Conservation (phyloP, 225 moss, liverwort and hornwort species). For the Sphagnum contortum region DNA sequence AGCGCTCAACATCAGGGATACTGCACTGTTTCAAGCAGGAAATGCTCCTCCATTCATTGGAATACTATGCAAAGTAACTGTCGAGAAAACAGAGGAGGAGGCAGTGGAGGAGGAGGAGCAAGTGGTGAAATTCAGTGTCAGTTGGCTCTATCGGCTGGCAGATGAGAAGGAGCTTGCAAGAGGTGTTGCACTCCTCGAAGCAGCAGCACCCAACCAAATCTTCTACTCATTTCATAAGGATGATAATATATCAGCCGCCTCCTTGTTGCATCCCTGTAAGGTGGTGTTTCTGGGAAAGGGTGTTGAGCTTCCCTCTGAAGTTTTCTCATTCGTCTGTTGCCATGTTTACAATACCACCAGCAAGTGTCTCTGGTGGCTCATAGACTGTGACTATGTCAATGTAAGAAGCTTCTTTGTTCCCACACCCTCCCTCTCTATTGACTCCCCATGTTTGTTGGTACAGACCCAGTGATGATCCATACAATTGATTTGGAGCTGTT, state of each 20-base stretch:
- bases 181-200: conserved; percentile 45
- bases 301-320: conserved; percentile 58
- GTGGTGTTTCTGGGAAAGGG: conserved; percentile 92
- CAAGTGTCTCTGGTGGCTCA: conserved; percentile 95
- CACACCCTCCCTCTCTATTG: too few species aligned
- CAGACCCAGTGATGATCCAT: too few species aligned
- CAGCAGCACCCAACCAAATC: conserved; percentile 92
- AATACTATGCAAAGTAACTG: conserved; percentile 63
- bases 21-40: conserved; percentile 82
- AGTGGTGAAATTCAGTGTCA: conserved; percentile 50
- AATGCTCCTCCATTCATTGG: conserved; percentile 76
- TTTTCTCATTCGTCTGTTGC: conserved; percentile 72
- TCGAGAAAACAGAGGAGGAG: conserved; percentile 27
- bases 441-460: too few species aligned
- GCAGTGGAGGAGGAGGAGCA: too few species aligned
- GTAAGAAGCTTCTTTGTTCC: conserved; percentile 30
- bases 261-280: conserved; percentile 93
- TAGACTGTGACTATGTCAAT: conserved; percentile 94
- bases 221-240: conserved; percentile 98
- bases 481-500: too few species aligned
- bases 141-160: conserved; percentile 82
- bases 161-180: conserved; percentile 62
- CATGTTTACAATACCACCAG: conserved; percentile 78
- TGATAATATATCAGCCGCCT: conserved; percentile 74
- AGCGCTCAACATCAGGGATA: conserved; percentile 84